Conservation (phyloP, 768 basidiomycete species). For the Amanita inopinata region DNA sequence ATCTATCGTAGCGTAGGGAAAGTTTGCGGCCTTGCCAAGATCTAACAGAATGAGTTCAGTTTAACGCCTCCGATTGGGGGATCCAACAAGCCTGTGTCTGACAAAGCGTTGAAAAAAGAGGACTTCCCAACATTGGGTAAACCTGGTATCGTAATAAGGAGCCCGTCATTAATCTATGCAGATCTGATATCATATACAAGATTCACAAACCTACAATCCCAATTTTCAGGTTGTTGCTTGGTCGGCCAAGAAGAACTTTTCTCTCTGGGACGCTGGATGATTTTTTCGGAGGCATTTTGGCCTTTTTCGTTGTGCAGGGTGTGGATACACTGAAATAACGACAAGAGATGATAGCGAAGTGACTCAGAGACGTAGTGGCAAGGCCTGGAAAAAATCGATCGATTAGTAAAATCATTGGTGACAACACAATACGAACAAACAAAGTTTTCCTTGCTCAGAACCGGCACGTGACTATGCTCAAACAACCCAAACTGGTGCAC, state of each 20-base stretch:
- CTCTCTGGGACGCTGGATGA: conserved; percentile 57
- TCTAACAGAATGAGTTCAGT: conserved; percentile 31
- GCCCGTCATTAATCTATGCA: conserved; percentile 14
- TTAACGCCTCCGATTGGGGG: background rate
- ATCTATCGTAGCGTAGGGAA: conserved; percentile 91
- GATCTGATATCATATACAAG: conserved; percentile 11
- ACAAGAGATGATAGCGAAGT: too few relatives aligned
- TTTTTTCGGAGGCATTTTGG: conserved; percentile 92
- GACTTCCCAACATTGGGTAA: conserved; percentile 97
- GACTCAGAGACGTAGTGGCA: too few relatives aligned
- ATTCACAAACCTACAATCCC: conserved; percentile 87
- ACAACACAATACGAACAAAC: too few relatives aligned
- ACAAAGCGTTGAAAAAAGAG: conserved; percentile 97
- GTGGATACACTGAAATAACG: conserved; percentile 11
- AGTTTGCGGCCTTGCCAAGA: conserved; percentile 93
- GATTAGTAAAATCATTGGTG: too few relatives aligned
- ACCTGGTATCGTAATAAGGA: too few relatives aligned
- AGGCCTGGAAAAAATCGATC: too few relatives aligned
- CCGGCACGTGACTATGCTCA: too few relatives aligned
- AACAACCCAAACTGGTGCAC: too few relatives aligned
- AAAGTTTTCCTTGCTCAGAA: too few relatives aligned
- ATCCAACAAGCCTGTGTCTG: conserved; percentile 69
- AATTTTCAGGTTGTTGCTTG: conserved; percentile 95
- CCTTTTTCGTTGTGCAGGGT: conserved; percentile 36
- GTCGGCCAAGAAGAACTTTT: conserved; percentile 80